Percentiles rank a stretch among this genome's conserved stretches.
These are phyloP conservation scores for Jaltomata sinuosa DNA, from an alignment of 257 asterid genomes.

Conservation along the genomic window DNA sequence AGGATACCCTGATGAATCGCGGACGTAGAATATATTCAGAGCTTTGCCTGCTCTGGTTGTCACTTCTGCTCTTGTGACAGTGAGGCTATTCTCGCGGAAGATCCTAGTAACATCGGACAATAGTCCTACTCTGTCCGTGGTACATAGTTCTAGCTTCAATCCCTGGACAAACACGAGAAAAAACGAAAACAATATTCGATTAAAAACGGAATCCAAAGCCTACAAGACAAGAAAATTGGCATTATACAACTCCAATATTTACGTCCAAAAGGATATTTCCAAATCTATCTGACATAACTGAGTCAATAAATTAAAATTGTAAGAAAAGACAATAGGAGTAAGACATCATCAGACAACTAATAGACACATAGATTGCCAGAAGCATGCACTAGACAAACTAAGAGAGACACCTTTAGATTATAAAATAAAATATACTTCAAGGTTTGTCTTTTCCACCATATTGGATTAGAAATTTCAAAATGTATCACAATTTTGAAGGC, in stretches of 20 bases:
- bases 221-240: neutral
- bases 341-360: neutral
- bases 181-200: neutral
- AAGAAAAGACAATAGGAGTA: neutral
- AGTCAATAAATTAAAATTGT: neutral
- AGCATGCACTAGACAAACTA: neutral
- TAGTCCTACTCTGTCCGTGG: slow-evolving; percentile 52
- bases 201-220: neutral
- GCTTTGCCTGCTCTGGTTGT: slow-evolving; percentile 50
- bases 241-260: neutral
- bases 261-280: neutral
- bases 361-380: neutral
- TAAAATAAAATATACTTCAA: neutral
- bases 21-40: slow-evolving; percentile 44
- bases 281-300: neutral
- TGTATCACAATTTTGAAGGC: neutral
- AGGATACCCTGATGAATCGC: slow-evolving; percentile 41
- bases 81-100: slow-evolving; percentile 55
- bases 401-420: neutral
- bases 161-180: slow-evolving; percentile 26
- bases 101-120: slow-evolving; percentile 56
- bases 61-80: slow-evolving; percentile 58
- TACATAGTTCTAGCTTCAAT: slow-evolving; percentile 45
- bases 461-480: neutral
- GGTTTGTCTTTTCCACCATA: neutral